Conservation (phyloP, 345 rosid species). For the Boechera retrofracta region DNA sequence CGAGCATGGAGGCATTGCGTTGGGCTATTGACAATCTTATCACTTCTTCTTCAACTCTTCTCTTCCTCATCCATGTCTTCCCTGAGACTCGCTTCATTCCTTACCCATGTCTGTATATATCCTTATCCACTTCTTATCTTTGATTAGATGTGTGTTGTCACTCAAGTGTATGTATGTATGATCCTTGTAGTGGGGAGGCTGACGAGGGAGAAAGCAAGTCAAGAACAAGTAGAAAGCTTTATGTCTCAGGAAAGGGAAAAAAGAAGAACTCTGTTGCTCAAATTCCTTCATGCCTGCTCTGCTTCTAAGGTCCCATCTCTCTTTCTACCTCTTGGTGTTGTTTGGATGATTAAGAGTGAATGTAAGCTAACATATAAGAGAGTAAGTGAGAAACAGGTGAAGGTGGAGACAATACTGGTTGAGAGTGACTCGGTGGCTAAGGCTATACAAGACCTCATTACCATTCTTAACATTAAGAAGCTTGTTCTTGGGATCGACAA, state of each 20-base stretch:
- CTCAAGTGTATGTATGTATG: constrained; percentile 28
- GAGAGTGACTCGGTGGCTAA: constrained; percentile 78
- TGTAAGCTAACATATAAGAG: constrained; percentile 19
- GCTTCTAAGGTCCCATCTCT: constrained; percentile 56
- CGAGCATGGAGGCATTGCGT: constrained; percentile 79
- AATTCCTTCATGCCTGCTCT: constrained; percentile 57
- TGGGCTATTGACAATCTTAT: constrained; percentile 68
- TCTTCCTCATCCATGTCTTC: constrained; percentile 68
- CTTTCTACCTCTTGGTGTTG: constrained; percentile 18
- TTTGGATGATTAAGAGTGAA: constrained; percentile 14
- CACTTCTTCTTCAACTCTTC: constrained; percentile 44
- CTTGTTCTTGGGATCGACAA: constrained; percentile 77
- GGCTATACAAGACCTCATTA: constrained; percentile 70
- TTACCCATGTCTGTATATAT: constrained; percentile 60
- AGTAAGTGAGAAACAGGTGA: constrained; percentile 52
- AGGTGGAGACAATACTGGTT: constrained; percentile 72
- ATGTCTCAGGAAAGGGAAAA: constrained; percentile 69
- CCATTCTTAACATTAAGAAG: constrained; percentile 72
- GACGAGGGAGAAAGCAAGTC: constrained; percentile 62
- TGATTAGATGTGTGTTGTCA: constrained; percentile 14
- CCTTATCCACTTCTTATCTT: neutral
- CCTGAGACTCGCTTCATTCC: constrained; percentile 67
- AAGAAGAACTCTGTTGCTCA: constrained; percentile 60
- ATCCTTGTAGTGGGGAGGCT: constrained; percentile 65
- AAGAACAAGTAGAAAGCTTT: constrained; percentile 60